Base-by-base conservation (phyloP, 352 stramenopile species). In the Pythium dissimile region DNA sequence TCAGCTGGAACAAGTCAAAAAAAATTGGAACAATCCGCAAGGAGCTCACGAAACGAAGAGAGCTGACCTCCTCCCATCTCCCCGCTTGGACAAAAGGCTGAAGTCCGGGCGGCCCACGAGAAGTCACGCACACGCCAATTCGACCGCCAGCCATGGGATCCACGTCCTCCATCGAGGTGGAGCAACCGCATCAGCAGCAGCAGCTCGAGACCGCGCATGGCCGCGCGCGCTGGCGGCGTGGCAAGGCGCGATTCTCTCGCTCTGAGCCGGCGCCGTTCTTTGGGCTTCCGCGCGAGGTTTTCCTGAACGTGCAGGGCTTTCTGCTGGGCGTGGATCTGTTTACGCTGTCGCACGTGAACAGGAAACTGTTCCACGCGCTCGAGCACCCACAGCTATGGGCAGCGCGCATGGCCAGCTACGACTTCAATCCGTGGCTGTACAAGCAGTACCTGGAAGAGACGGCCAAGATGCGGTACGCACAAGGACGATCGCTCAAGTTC, bases 281-380 rank as follows among this genome's bases (percentile, higher is more conserved):
- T 24, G 34, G 35, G 50, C 56, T 61, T 32, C 49, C 64, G n/a
- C 51, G 48, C 3, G 67, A 75, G 59, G 53, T 54, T 3, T 45
- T 75, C 31, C 31, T 53, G 21, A 45, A 50, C 3, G 18, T 72
- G 5, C 59, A 68, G 27, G 59, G 41, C 39, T 76, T 64, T 46
- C 37, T 76, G n/a, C 54, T 61, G 3, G 68, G 68, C 27, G 60
- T 64, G 34, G 68, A 76, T 13, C 41, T 64, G 34, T 71, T 73
- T 34, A 67, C 62, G 46, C 41, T 76, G 18, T 75, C 67, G 8
- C 67, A 75, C 30, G 49, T 68, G 28, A 72, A 64, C 35, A 58
- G 21, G 15, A 32, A 11, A 0, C 27, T 66, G 15, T 61, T 53
- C 44, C 23, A 61, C 15, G 18, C 50, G 15, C 51, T 66, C 9